phyloP scores from a whole-genome alignment of 352 stramenopile species.

The Phytophthora tentaculata region DNA sequence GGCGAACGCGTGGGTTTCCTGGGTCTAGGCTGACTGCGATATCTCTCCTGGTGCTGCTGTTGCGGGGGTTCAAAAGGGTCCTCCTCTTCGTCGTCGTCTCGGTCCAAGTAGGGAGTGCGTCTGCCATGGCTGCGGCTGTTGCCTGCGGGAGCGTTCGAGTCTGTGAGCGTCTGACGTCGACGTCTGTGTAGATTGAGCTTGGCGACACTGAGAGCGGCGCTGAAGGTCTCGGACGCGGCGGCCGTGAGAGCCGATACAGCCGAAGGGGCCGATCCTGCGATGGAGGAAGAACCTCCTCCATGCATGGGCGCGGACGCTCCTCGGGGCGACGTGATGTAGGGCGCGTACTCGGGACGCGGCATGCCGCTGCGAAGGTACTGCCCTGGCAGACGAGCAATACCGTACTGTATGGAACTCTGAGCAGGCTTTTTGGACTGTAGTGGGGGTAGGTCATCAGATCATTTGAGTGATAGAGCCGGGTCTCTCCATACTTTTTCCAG shows the following conservation, averaged over 20 bases:
- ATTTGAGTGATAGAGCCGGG: conserved; percentile 13
- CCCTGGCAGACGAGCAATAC: conserved; percentile 4
- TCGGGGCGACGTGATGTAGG: conserved; percentile 45
- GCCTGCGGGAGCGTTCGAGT: conserved; percentile 5
- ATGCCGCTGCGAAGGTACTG: conserved; percentile 24
- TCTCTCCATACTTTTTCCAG: conserved; percentile 5
- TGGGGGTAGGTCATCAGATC: conserved; percentile 20
- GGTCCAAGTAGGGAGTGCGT: conserved; percentile 32
- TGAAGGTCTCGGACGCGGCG: conserved; percentile 37
- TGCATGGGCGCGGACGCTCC: conserved; percentile 24
- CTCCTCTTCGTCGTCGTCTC: conserved; percentile 35
- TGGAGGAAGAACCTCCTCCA: conserved; percentile 11
- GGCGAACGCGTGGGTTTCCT: conserved; percentile 23
- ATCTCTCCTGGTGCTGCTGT: conserved; percentile 17
- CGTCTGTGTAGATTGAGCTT: conserved; percentile 42
- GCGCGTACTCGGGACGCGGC: conserved; percentile 48
- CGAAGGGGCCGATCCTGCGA: conserved; percentile 28
- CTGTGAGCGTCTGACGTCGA: conserved; percentile 35
- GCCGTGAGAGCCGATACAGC: conserved; percentile 38
- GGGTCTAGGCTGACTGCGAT: conserved; percentile 10
- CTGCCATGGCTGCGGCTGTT: conserved; percentile 11
- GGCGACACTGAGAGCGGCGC: conserved; percentile 36
- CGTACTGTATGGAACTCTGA: conserved; percentile 31
- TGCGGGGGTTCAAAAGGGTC: conserved; percentile 33
- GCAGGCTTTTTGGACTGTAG: no score